These are phyloP conservation scores for Gossypium aridum DNA, from an alignment of 441 rosid genomes.

Conservation along the genomic window DNA sequence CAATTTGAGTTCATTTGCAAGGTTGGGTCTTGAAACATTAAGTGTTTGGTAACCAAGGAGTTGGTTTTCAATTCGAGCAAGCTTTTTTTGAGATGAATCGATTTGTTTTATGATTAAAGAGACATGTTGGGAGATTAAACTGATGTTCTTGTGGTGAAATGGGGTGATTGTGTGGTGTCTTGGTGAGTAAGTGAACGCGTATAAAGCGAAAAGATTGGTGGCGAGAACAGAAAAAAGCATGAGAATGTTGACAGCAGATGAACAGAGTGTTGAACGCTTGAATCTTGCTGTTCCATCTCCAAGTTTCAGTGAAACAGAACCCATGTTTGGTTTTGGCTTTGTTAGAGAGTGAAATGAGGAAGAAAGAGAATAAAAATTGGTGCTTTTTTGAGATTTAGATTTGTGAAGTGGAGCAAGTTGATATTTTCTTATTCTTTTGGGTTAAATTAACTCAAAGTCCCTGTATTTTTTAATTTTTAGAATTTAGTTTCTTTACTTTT, in stretches of 20 bases:
- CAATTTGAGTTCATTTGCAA: conserved; percentile 72
- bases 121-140: conserved; percentile 82
- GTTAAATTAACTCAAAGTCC: no score
- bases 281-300: conserved; percentile 39
- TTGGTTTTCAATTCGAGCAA: conserved; percentile 83
- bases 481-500: no score
- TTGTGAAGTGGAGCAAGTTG: conserved; percentile 12
- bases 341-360: neutral
- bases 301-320: conserved; percentile 13
- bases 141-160: conserved; percentile 44
- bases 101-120: conserved; percentile 76
- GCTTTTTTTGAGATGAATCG: conserved; percentile 79
- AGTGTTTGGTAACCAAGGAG: conserved; percentile 72
- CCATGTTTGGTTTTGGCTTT: conserved; percentile 3
- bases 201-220: conserved; percentile 83
- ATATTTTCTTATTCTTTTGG: neutral
- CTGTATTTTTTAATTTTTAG: no score
- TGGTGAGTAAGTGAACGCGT: conserved; percentile 77
- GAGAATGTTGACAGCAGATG: conserved; percentile 77
- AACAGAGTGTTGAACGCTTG: conserved; percentile 59
- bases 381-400: neutral
- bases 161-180: conserved; percentile 22
- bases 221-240: conserved; percentile 88
- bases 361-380: neutral
- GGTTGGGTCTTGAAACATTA: conserved; percentile 77